phyloP scores from a whole-genome alignment of 2,329 filamentous ascomycete species.

The Beauveria rudraprayagi region DNA sequence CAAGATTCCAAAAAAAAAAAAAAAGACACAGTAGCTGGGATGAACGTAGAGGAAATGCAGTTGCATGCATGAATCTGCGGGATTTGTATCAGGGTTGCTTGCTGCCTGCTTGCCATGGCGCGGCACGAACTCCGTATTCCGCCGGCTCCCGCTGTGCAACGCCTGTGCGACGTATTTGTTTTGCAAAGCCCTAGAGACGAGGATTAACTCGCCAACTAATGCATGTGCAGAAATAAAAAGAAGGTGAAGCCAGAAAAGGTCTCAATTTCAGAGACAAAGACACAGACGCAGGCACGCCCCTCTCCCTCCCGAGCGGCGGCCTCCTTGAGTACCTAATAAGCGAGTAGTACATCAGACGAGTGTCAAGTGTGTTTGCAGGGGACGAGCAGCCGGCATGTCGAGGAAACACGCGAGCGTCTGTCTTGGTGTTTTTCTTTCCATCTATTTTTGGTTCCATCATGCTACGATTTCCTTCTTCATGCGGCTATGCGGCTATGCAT shows the following conservation, averaged over 20 bases:
- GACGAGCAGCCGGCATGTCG: neutral
- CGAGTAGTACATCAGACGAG: neutral
- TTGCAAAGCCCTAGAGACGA: neutral
- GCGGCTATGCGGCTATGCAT: too few relatives aligned
- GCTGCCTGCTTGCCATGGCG: too few relatives aligned
- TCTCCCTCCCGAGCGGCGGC: too few relatives aligned
- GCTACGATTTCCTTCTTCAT: too few relatives aligned
- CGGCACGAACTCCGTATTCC: too few relatives aligned
- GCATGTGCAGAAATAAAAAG: neutral
- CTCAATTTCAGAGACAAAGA: neutral
- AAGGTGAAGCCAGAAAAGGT: neutral
- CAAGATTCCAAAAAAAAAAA: neutral
- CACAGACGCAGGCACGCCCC: neutral
- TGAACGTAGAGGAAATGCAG: neutral
- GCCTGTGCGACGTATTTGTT: neutral
- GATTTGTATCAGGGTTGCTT: too few relatives aligned
- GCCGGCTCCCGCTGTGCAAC: too few relatives aligned
- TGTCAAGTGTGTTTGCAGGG: slow-evolving; percentile 5
- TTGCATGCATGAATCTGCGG: too few relatives aligned
- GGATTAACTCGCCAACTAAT: too few relatives aligned
- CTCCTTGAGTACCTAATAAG: neutral
- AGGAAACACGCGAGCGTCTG: neutral
- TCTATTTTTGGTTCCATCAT: too few relatives aligned
- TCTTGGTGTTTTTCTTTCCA: too few relatives aligned
- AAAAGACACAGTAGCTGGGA: neutral